phyloP scores from a whole-genome alignment of 768 basidiomycete species.

The Lactarius psammicola region DNA sequence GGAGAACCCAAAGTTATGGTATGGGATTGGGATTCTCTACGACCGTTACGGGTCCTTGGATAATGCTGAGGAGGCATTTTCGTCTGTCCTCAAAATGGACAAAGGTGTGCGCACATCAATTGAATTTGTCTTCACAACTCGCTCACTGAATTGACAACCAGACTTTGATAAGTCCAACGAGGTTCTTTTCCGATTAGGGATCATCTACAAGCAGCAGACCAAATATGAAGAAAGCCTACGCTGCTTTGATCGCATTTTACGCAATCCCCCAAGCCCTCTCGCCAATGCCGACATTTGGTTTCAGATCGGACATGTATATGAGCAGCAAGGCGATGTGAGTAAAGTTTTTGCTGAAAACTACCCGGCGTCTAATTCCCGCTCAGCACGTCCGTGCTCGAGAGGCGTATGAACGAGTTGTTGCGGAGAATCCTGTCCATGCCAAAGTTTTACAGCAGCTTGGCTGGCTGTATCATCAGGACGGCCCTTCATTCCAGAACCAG shows the following conservation, averaged over 20 bases:
- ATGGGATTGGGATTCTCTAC: constrained; percentile 98
- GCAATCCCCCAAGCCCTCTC: constrained; percentile 91
- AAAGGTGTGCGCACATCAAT: constrained; percentile 54
- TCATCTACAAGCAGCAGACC: constrained; percentile 98
- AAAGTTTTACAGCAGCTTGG: constrained; percentile 98
- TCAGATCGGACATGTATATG: constrained; percentile 98
- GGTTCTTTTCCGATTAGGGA: constrained; percentile 95
- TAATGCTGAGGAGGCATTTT: constrained; percentile 98
- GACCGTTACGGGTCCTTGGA: constrained; percentile 98
- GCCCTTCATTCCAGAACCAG: constrained; percentile 93
- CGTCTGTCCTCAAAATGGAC: constrained; percentile 95
- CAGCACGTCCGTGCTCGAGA: constrained; percentile 90
- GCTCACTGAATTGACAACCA: constrained; percentile 34
- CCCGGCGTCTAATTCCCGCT: constrained; percentile 21
- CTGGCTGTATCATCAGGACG: constrained; percentile 96
- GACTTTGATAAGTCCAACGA: constrained; percentile 99
- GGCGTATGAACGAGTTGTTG: constrained; percentile 93
- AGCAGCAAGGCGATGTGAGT: constrained; percentile 93
- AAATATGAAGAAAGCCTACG: constrained; percentile 86
- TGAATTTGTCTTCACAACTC: neutral
- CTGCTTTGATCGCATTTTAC: constrained; percentile 96
- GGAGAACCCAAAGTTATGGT: constrained; percentile 99
- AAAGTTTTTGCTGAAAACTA: neutral
- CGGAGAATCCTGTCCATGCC: constrained; percentile 90
- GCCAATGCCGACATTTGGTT: constrained; percentile 99